Percentiles rank a stretch among this genome's conserved stretches.
phyloP scores from a whole-genome alignment of 116 monocot species.

The Phalaenopsis hybrid region DNA sequence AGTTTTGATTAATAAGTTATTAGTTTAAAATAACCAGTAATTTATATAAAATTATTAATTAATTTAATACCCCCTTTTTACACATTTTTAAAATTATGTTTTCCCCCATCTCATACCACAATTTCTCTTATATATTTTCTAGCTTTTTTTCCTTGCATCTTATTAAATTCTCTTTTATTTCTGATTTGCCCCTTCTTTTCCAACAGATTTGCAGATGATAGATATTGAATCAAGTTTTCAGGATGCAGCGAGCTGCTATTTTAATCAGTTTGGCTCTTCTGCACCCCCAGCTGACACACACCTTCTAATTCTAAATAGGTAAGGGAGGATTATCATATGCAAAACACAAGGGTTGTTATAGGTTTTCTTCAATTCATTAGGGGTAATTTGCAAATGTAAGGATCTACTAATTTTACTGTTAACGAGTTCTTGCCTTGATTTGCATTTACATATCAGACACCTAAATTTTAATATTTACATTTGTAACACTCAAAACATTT shows the following conservation, averaged over 20 bases:
- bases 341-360: neutral
- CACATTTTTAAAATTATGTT: too few species aligned
- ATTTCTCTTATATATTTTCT: neutral
- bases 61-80: too few species aligned
- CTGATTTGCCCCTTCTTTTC: neutral
- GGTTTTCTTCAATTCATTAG: neutral
- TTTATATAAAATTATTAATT: too few species aligned
- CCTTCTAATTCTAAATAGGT: neutral
- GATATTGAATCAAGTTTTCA: neutral
- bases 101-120: too few species aligned
- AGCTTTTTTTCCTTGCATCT: neutral
- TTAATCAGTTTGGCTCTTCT: constrained; percentile 3
- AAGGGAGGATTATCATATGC: neutral
- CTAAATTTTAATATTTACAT: too few species aligned
- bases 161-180: neutral
- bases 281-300: neutral
- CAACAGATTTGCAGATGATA: neutral
- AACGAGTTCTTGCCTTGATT: neutral
- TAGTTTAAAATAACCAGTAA: too few species aligned
- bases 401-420: neutral
- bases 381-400: neutral
- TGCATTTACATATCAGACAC: too few species aligned
- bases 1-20: too few species aligned
- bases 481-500: too few species aligned
- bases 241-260: neutral